A percentile compares a stretch with the other conserved stretches of the same genome.
Conservation (phyloP, 129 eudicot species). For the Tagetes erecta region DNA sequence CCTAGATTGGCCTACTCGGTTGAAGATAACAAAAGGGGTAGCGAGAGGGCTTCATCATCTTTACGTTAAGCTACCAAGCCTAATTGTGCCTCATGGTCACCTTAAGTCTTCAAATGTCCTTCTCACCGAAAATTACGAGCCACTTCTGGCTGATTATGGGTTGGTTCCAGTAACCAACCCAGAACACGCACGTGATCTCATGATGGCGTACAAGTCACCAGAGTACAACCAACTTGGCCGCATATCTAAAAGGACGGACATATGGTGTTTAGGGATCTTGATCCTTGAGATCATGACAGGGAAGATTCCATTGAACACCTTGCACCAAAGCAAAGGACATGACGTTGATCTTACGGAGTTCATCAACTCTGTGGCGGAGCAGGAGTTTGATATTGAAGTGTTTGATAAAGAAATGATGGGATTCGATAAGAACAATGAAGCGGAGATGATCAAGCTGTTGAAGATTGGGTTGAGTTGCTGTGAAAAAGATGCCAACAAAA, state of each 20-base stretch:
- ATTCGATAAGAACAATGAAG: slow-evolving; percentile 36
- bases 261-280: slow-evolving; percentile 76
- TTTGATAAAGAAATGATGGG: slow-evolving; percentile 69
- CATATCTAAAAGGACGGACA: slow-evolving; percentile 54
- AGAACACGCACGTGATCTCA: slow-evolving; percentile 51
- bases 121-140: slow-evolving; percentile 48
- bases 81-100: slow-evolving; percentile 65
- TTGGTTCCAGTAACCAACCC: slow-evolving; percentile 53
- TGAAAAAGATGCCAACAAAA: slow-evolving; percentile 50
- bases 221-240: slow-evolving; percentile 50
- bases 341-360: slow-evolving; percentile 54
- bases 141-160: slow-evolving; percentile 62
- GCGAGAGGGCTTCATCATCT: slow-evolving; percentile 60
- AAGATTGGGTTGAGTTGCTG: slow-evolving; percentile 75
- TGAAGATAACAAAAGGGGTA: slow-evolving; percentile 62
- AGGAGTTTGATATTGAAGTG: slow-evolving; percentile 38
- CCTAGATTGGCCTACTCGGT: slow-evolving; percentile 59
- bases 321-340: slow-evolving; percentile 58
- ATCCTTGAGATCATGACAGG: slow-evolving; percentile 81
- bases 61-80: slow-evolving; percentile 58
- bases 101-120: slow-evolving; percentile 72
- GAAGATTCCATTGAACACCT: slow-evolving; percentile 49
- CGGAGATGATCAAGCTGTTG: slow-evolving; percentile 68
- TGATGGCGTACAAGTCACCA: slow-evolving; percentile 69
- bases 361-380: slow-evolving; percentile 42